Evolutionary conservation across 148 eudicot genomes (phyloP), one percentile per base, ranked within the genome.

Genomic region (Arbutus unedo): DNA sequence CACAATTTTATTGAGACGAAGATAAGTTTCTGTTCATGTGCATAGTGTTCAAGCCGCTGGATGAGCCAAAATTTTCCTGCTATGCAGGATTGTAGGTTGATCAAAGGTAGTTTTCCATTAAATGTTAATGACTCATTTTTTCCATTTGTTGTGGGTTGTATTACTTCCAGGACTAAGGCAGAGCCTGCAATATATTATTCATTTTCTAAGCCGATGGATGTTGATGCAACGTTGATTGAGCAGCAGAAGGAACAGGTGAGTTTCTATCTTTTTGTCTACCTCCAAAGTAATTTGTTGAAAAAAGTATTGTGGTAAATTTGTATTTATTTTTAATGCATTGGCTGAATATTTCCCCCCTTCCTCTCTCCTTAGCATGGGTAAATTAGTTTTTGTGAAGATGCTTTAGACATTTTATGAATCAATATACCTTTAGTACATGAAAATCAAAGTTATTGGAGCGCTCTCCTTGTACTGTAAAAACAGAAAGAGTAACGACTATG

Each of bases 1-100:
- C 95, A 92, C 95, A 94, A 91, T 96, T 93, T 94, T 93, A 90
- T 91, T 91, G 98, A 94, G 97, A 88, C 93, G 83, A 94, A 94
- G 99, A 94, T 96, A 96, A 96, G 99, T 94, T 91, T 93, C 98
- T 87, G 81, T 90, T 88, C 91, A 88, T 87, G 91, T 91, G 89
- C 92, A 92, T 91, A 89, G 86, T 75, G 83, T 85, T 90, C 88
- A 89, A 86, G 91, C 90, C 78, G 86, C 87, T 88, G 81, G 87
- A 86, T 90, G 88, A 83, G 79, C 85, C 43, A 55, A 68, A 57
- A 77, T 56, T 54, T 82, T 78, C 80, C 85, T 84, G 72, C 82
- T 81, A 74, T 81, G 82, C 85, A 85, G 89, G 87, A 80, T 59
- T 76, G 83, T 84, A 85, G 85, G 84, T 81, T 85, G 66, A 84